Evolutionary conservation across 768 basidiomycete species (phyloP).

Genomic region (Auriscalpium vulgare): DNA sequence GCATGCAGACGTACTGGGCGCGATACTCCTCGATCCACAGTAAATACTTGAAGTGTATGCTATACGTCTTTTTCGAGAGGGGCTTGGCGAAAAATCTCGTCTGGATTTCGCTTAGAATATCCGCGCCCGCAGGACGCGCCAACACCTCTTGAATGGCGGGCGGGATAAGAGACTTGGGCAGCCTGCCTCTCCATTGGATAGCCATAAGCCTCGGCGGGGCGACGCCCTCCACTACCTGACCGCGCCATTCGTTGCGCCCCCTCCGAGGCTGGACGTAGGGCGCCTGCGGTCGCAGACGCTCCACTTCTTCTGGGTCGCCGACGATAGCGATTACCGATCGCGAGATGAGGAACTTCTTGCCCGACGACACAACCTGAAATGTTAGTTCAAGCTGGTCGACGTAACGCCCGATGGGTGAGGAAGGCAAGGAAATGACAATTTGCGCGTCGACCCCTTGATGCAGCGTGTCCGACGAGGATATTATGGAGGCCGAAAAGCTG

Average conservation of each 20-base stretch:
- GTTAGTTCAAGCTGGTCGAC: conserved; percentile 41
- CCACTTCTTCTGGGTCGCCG: conserved; percentile 42
- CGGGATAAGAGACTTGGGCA: conserved; percentile 24
- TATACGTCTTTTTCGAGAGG: conserved; percentile 34
- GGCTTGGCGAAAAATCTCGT: conserved; percentile 29
- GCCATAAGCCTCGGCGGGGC: conserved; percentile 34
- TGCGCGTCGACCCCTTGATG: neutral
- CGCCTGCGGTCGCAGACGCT: conserved; percentile 34
- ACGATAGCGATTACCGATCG: conserved; percentile 39
- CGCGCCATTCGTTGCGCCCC: conserved; percentile 8
- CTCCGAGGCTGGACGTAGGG: conserved; percentile 31
- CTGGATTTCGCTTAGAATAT: conserved; percentile 15
- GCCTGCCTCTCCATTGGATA: conserved; percentile 32
- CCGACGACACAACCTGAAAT: conserved; percentile 29
- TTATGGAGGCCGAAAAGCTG: too few relatives aligned
- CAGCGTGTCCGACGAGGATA: neutral
- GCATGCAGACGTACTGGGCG: conserved; percentile 28
- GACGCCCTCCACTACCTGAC: conserved; percentile 23
- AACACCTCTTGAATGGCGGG: conserved; percentile 8
- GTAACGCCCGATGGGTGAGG: conserved; percentile 33
- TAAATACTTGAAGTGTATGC: conserved; percentile 35
- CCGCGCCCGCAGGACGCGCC: neutral
- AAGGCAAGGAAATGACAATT: conserved; percentile 11
- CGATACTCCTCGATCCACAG: conserved; percentile 45
- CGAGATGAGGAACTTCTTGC: conserved; percentile 37